Conservation (phyloP, 306 rosid genomes). For the cucumber (Cucumis sativus) region DNA sequence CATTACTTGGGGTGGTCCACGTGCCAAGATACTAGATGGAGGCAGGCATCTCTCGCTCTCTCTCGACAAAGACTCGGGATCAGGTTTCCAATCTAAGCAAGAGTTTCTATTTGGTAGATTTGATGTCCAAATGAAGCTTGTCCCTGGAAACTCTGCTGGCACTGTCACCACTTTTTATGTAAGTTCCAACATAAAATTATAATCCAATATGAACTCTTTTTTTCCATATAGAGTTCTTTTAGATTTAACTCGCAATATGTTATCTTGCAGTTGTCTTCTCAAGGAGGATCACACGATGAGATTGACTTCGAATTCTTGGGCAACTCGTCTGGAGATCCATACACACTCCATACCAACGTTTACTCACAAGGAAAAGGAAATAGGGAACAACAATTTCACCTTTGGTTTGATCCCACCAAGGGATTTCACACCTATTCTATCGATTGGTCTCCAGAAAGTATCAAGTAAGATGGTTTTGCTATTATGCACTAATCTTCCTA, state of each 20-base stretch:
- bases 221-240: not conserved
- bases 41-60: slow-evolving; percentile 58
- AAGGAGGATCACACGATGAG: slow-evolving; percentile 33
- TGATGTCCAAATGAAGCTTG: slow-evolving; percentile 68
- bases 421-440: slow-evolving; percentile 33
- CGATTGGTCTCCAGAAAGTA: slow-evolving; percentile 23
- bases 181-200: not conserved
- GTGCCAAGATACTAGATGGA: slow-evolving; percentile 38
- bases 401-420: slow-evolving; percentile 38
- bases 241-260: not conserved
- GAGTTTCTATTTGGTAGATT: slow-evolving; percentile 54
- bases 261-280: slow-evolving; percentile 50
- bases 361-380: slow-evolving; percentile 24
- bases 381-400: slow-evolving; percentile 30
- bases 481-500: not conserved
- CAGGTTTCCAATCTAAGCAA: slow-evolving; percentile 67
- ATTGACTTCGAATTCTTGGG: slow-evolving; percentile 41
- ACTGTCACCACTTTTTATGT: slow-evolving; percentile 77
- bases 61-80: slow-evolving; percentile 65
- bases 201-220: not conserved
- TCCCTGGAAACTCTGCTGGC: slow-evolving; percentile 78
- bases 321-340: slow-evolving; percentile 24
- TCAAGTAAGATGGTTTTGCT: slow-evolving; percentile 18
- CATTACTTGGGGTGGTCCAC: slow-evolving; percentile 49
- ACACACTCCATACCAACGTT: slow-evolving; percentile 30